Evolutionary conservation across 2,329 filamentous ascomycete species (phyloP).

Genomic region (Paecilomyces variotii): DNA sequence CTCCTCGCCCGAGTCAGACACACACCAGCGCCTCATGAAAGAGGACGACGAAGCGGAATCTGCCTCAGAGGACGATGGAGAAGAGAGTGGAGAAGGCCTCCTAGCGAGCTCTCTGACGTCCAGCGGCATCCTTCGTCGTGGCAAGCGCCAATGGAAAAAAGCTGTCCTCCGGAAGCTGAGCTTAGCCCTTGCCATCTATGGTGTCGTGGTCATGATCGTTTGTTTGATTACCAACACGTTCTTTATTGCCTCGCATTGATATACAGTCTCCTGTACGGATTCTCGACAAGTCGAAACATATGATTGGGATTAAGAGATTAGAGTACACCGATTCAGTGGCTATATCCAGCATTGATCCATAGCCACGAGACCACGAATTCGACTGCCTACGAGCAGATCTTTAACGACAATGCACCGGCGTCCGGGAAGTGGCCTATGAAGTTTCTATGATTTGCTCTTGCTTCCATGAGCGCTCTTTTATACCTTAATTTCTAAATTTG

Average conservation of each 20-base stretch:
- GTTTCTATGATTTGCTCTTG: neutral
- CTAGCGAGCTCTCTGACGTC: slow-evolving; percentile 42
- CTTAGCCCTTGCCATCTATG: slow-evolving; percentile 72
- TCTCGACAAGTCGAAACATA: neutral
- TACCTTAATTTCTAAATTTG: neutral
- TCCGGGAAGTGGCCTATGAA: neutral
- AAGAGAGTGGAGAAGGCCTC: slow-evolving; percentile 22
- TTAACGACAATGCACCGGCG: neutral
- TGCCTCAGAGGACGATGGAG: slow-evolving; percentile 32
- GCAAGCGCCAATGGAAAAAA: slow-evolving; percentile 56
- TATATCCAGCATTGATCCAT: neutral
- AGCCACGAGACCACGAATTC: neutral
- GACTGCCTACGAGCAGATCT: neutral
- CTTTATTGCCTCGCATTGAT: slow-evolving; percentile 58
- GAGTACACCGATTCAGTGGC: neutral
- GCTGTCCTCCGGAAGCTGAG: slow-evolving; percentile 62
- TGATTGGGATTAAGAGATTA: neutral
- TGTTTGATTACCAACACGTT: slow-evolving; percentile 82
- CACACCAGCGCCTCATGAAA: slow-evolving; percentile 81
- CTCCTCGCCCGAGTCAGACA: slow-evolving; percentile 74
- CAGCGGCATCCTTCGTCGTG: slow-evolving; percentile 53
- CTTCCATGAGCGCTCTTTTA: neutral
- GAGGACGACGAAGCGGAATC: slow-evolving; percentile 69
- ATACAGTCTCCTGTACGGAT: neutral
- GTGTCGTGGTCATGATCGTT: slow-evolving; percentile 77